Evolutionary conservation across 1,139 yeast species (phyloP).

Genomic region (Taiozyma sp.): DNA sequence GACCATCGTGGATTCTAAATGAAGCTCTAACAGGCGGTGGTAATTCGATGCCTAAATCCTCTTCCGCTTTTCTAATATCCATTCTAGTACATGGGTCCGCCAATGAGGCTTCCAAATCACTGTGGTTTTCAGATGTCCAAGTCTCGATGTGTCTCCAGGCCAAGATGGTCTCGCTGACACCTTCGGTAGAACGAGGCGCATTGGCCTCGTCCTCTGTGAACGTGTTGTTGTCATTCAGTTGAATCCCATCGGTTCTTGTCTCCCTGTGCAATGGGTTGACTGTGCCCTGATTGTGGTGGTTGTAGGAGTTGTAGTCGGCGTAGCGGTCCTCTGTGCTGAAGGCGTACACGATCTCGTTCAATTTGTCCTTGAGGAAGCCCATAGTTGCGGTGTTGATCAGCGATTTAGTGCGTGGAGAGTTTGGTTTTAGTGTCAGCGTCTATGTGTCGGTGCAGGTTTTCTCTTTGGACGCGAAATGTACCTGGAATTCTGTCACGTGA

Average conservation of each 20-base stretch:
- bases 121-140: slow-evolving; percentile 50
- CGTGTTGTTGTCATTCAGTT: slow-evolving; percentile 20
- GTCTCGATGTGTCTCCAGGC: slow-evolving; percentile 69
- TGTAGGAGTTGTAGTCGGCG: slow-evolving; percentile 55
- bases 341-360: slow-evolving; percentile 56
- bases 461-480: no score
- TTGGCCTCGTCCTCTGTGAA: slow-evolving; percentile 10
- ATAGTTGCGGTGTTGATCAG: background rate
- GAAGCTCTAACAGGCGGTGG: slow-evolving; percentile 61
- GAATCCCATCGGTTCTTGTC: slow-evolving; percentile 11
- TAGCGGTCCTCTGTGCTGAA: slow-evolving; percentile 62
- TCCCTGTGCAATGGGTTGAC: slow-evolving; percentile 5
- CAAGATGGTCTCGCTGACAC: slow-evolving; percentile 55
- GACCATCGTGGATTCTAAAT: slow-evolving; percentile 64
- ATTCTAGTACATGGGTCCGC: slow-evolving; percentile 59
- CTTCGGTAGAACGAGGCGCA: slow-evolving; percentile 33
- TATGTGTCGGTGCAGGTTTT: no score
- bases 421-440: no score
- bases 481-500: no score
- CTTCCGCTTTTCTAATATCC: slow-evolving; percentile 60
- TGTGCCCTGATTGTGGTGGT: slow-evolving; percentile 13
- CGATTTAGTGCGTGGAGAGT: no score
- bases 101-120: slow-evolving; percentile 51
- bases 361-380: slow-evolving; percentile 28
- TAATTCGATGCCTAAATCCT: slow-evolving; percentile 49